Conservation (phyloP, 2,329 filamentous ascomycete species). For the Apiospora saccharicola region DNA sequence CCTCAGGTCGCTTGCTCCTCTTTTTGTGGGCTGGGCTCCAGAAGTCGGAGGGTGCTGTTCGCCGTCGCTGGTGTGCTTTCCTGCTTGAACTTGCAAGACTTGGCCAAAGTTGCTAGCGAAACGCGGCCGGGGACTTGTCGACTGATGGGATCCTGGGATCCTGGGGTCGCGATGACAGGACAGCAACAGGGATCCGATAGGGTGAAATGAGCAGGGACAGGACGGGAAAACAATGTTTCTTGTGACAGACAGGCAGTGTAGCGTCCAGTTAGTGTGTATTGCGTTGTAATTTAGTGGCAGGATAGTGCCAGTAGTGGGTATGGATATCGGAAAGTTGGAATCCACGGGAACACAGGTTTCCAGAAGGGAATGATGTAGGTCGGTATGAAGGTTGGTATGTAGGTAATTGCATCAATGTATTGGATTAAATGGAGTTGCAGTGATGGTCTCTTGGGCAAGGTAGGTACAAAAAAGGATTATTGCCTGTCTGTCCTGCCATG, state of each 20-base stretch:
- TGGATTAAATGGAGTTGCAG: neutral
- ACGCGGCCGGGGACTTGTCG: constrained; percentile 20
- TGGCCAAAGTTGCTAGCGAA: constrained; percentile 25
- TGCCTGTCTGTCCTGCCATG: constrained; percentile 7
- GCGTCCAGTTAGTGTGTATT: constrained; percentile 13
- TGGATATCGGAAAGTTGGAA: constrained; percentile 14
- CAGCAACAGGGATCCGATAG: constrained; percentile 8
- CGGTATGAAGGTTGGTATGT: neutral
- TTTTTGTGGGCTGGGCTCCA: constrained; percentile 28
- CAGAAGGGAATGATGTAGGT: constrained; percentile 1
- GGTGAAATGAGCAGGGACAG: constrained; percentile 23
- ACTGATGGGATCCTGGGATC: constrained; percentile 21
- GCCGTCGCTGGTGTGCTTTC: constrained; percentile 19
- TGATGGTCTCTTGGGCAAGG: neutral
- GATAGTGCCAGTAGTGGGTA: constrained; percentile 9
- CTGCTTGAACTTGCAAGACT: constrained; percentile 11
- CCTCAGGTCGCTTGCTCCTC: constrained; percentile 29
- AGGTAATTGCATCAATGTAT: constrained; percentile 5
- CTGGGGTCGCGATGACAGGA: constrained; percentile 21
- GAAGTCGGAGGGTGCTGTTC: constrained; percentile 23
- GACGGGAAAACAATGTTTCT: constrained; percentile 24
- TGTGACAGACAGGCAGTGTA: constrained; percentile 16
- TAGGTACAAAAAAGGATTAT: neutral
- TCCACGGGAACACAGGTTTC: constrained; percentile 17
- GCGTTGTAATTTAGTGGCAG: constrained; percentile 9